Evolutionary conservation across 345 rosid genomes (phyloP).

Genomic region (Capsella bursapastoris): DNA sequence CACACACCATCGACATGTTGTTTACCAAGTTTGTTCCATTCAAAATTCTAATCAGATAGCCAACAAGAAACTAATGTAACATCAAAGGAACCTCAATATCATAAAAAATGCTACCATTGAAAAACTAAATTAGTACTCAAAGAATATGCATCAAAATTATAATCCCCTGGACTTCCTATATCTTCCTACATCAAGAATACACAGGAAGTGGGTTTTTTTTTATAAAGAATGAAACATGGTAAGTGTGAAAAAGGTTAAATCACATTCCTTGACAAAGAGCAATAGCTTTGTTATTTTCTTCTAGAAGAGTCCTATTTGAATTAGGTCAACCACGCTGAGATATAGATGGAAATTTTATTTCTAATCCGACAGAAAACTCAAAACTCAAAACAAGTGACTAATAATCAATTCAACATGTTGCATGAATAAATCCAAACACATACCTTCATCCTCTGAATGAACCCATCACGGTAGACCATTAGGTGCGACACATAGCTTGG

Average conservation of each 20-base stretch:
- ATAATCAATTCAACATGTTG: conserved; percentile 19
- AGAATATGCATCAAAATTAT: neutral
- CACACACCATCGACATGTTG: conserved; percentile 20
- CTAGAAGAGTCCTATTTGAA: conserved; percentile 2
- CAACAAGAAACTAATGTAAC: conserved; percentile 16
- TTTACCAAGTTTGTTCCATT: conserved; percentile 2
- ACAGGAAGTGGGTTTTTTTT: no score
- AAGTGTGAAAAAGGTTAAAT: neutral
- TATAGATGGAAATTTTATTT: neutral
- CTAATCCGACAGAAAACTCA: conserved; percentile 9
- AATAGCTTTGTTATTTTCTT: neutral
- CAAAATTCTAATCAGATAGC: conserved; percentile 7
- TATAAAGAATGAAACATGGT: no score
- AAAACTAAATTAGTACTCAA: conserved; percentile 14
- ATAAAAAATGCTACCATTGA: neutral
- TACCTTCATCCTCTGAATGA: conserved; percentile 79
- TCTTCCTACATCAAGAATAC: neutral
- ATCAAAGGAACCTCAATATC: conserved; percentile 9
- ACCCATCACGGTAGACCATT: conserved; percentile 69
- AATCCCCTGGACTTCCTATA: neutral
- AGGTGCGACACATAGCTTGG: conserved; percentile 84
- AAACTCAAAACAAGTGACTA: conserved; percentile 2
- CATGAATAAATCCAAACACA: conserved; percentile 35
- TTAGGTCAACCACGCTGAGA: conserved; percentile 3
- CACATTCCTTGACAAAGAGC: conserved; percentile 9